phyloP scores from a whole-genome alignment of 164 flowering plant species.

The Stephania yunnanensis region DNA sequence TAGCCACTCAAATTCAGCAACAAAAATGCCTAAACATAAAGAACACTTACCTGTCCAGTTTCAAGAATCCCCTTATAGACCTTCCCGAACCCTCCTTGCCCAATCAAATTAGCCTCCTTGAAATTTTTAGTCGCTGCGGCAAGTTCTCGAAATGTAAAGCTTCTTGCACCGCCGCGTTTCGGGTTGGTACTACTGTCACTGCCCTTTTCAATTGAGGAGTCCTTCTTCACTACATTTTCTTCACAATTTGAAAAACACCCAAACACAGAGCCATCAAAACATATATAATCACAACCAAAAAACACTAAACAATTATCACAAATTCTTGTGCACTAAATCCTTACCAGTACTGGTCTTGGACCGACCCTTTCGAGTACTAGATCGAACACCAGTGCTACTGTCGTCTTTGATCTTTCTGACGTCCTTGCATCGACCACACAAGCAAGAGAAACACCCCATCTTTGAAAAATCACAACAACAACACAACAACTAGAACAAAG shows the following conservation, averaged over 20 bases:
- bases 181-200: background rate
- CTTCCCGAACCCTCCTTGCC: constrained; percentile 78
- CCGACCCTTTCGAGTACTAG: constrained; percentile 9
- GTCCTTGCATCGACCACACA: constrained; percentile 24
- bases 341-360: background rate
- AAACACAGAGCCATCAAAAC: background rate
- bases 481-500: background rate
- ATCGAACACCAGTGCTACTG: constrained; percentile 23
- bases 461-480: background rate
- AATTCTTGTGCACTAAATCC: background rate
- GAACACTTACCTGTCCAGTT: constrained; percentile 39
- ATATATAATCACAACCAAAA: background rate
- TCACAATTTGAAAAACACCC: constrained; percentile 9
- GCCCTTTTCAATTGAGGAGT: constrained; percentile 2
- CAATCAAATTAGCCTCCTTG: constrained; percentile 44
- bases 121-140: constrained; percentile 52
- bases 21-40: background rate
- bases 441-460: constrained; percentile 51
- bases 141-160: constrained; percentile 55
- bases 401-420: constrained; percentile 24
- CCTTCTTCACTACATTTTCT: constrained; percentile 20
- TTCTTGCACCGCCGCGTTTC: constrained; percentile 26
- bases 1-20: background rate
- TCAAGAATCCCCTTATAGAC: constrained; percentile 60
- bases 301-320: background rate